phyloP scores from a whole-genome alignment of 2,329 filamentous ascomycete species.

The Thyridium curvatum region DNA sequence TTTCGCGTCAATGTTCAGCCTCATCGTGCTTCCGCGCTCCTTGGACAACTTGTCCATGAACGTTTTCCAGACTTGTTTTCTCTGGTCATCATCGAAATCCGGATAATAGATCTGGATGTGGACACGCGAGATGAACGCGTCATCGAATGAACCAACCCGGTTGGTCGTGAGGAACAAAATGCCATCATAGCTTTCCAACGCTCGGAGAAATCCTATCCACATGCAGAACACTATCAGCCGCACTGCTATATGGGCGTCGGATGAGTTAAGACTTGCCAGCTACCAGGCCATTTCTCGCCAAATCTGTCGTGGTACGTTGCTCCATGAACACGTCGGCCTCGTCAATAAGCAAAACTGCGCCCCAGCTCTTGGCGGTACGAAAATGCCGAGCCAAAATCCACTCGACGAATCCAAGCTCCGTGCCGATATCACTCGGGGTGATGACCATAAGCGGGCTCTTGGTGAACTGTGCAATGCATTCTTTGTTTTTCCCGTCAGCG shows the following conservation, averaged over 20 bases:
- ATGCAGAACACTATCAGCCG: too few species aligned
- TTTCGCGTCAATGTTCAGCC: not conserved
- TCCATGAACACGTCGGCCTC: not conserved
- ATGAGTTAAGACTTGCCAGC: too few species aligned
- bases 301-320: not conserved
- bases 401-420: too few species aligned
- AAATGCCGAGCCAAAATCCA: too few species aligned
- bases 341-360: not conserved
- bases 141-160: constrained; percentile 31
- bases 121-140: constrained; percentile 31
- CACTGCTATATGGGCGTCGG: too few species aligned
- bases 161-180: constrained; percentile 35
- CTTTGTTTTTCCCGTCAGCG: too few species aligned
- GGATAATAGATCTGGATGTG: constrained; percentile 28
- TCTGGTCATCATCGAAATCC: constrained; percentile 9
- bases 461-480: too few species aligned
- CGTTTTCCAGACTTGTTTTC: constrained; percentile 9
- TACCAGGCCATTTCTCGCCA: not conserved
- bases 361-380: too few species aligned
- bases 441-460: too few species aligned
- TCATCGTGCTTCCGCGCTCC: not conserved
- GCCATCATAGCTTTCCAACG: constrained; percentile 27
- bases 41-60: constrained; percentile 1
- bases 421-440: too few species aligned
- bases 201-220: constrained; percentile 25